Evolutionary conservation across 345 rosid genomes (phyloP), one percentile per base, ranked within the genome.

Genomic region (Rhodamnia rubescens): DNA sequence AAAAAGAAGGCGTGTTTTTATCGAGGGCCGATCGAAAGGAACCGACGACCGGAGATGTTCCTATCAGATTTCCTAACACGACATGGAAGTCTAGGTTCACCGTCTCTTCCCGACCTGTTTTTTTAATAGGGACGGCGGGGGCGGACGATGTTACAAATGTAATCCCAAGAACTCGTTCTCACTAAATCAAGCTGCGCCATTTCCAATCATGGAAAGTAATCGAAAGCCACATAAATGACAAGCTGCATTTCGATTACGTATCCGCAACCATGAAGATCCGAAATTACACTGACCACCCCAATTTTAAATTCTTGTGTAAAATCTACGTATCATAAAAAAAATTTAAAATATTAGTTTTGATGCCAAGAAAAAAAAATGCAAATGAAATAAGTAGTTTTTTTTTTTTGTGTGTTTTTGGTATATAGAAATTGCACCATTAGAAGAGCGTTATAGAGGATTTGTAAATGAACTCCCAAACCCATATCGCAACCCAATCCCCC

Each of bases 1-100:
- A 18, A 29, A 64, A 29, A 29, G 40, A 27, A 36, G 7, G 11
- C 75, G 16, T 7, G 11, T 14, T 27, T n/a, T 59, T 56, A 56
- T 24, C 1, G 22, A 7, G 9, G 42, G 7, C 22, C 0, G 11
- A 1, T 11, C 8, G 16, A 29, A 18, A 32, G 11, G 11, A 64
- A 5, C 2, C 27, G 16, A 7, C 11, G 0, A 8, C 8, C 2
- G 5, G 32, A 7, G 11, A 29, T 8, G 22, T 15, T 7, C 3
- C 22, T 61, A 15, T 61, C 16, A 15, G 22, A 29, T 29, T 61
- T 61, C 15, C 42, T 29, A 29, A 3, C 42, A 4, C 1, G 1
- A 61, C 6, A 15, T 29, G 9, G 27, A 7, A 0, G 74, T 61
- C 4, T 6, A 7, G 15, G 10, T 61, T 0, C 2, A 7, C 29